Conservation (phyloP, 2,329 filamentous ascomycete genomes). For the Claviceps maximensis region DNA sequence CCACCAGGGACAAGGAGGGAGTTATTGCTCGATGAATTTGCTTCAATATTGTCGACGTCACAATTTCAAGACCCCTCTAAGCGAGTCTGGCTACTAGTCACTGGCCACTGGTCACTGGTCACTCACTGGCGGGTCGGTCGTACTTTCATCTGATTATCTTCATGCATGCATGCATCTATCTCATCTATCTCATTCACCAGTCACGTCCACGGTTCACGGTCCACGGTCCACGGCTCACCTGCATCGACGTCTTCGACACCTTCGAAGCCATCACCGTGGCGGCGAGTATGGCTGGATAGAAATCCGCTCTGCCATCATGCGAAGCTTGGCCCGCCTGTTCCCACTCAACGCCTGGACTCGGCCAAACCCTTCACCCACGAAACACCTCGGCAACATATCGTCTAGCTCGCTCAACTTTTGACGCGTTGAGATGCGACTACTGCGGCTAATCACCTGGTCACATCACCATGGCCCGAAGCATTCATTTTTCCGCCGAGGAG, state of each 20-base stretch:
- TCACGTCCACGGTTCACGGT: too few species aligned
- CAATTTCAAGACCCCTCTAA: background rate
- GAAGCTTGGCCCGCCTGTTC: background rate
- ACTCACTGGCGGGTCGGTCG: too few species aligned
- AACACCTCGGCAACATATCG: background rate
- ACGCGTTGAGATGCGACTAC: slow-evolving; percentile 17
- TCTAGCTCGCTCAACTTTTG: background rate
- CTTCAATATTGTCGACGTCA: background rate
- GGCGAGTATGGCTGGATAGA: background rate
- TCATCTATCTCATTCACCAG: too few species aligned
- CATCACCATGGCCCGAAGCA: slow-evolving; percentile 17
- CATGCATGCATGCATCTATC: too few species aligned
- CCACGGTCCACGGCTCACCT: background rate
- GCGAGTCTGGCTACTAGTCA: too few species aligned
- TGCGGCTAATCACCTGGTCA: slow-evolving; percentile 5
- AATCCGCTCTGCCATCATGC: background rate
- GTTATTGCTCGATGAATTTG: too few species aligned
- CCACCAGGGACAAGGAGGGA: too few species aligned
- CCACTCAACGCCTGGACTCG: background rate
- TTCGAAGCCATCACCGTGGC: background rate
- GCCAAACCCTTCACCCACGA: background rate
- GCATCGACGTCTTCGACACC: too few species aligned
- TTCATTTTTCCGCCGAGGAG: slow-evolving; percentile 13
- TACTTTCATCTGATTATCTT: too few species aligned
- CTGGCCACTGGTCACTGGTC: too few species aligned